Percentiles rank a stretch among this genome's conserved stretches.
Conservation (phyloP, 2,329 filamentous ascomycete genomes). For the Aaosphaeria arxii region DNA sequence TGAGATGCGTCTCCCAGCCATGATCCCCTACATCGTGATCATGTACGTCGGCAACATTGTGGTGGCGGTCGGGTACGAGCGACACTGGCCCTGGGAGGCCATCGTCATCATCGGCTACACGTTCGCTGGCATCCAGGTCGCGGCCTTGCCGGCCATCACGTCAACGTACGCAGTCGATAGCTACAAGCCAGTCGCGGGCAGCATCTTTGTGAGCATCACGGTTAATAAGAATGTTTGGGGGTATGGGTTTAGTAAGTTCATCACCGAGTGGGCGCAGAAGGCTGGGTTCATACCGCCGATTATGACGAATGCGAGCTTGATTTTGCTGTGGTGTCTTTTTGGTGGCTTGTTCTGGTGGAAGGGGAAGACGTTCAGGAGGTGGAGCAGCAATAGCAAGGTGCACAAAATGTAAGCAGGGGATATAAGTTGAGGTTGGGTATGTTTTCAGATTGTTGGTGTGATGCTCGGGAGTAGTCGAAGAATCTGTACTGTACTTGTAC, state of each 20-base stretch:
- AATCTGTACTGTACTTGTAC: no score
- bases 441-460: no score
- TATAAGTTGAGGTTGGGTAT: no score
- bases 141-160: conserved; percentile 58
- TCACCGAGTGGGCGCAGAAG: conserved; percentile 51
- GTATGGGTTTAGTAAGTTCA: conserved; percentile 57
- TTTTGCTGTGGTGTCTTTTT: conserved; percentile 53
- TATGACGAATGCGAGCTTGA: conserved; percentile 58
- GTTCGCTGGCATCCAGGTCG: conserved; percentile 57
- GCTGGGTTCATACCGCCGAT: conserved; percentile 55
- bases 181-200: conserved; percentile 62
- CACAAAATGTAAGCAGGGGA: conserved; percentile 45
- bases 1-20: conserved; percentile 56
- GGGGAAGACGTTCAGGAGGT: conserved; percentile 58
- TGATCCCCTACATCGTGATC: conserved; percentile 57
- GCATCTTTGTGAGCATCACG: conserved; percentile 59
- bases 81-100: conserved; percentile 53
- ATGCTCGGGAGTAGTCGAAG: no score
- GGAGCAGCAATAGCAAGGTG: conserved; percentile 55
- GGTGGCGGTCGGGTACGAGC: conserved; percentile 53
- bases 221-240: conserved; percentile 65
- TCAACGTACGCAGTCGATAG: conserved; percentile 61
- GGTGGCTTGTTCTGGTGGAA: conserved; percentile 56
- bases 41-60: conserved; percentile 59
- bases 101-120: conserved; percentile 59